Conservation (phyloP, 2,329 filamentous ascomycete genomes). For the Venturia effusa region DNA sequence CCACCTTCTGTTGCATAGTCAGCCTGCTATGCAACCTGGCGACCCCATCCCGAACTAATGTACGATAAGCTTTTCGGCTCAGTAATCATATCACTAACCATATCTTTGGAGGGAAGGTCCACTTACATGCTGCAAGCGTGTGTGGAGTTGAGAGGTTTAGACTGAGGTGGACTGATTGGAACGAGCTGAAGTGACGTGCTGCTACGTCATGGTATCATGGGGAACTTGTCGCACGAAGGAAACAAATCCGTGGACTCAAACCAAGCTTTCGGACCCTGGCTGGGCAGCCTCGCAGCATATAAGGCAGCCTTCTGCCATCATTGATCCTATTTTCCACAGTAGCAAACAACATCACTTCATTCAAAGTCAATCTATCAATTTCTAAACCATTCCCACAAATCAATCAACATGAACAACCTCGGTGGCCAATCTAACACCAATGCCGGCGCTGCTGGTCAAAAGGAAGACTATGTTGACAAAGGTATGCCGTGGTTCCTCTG, state of each 20-base stretch:
- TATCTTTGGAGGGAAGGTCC: not conserved
- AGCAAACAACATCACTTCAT: not conserved
- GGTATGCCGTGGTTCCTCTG: not conserved
- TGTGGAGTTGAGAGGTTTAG: not conserved
- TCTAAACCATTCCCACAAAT: not conserved
- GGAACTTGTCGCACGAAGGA: not conserved
- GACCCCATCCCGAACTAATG: not conserved
- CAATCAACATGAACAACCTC: slow-evolving; percentile 9
- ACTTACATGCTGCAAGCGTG: not conserved
- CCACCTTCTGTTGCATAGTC: not conserved
- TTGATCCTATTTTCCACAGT: not conserved
- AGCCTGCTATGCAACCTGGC: not conserved
- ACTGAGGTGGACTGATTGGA: not conserved
- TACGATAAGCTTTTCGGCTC: not conserved
- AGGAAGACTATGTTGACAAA: slow-evolving; percentile 13
- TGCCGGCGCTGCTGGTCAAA: slow-evolving; percentile 7
- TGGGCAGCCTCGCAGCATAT: not conserved
- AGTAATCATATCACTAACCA: not conserved
- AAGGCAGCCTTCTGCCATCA: not conserved
- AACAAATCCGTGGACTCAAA: not conserved
- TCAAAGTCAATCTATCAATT: not conserved
- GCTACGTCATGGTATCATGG: not conserved
- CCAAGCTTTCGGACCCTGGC: slow-evolving; percentile 3
- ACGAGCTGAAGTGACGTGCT: not conserved
- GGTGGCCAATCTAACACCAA: slow-evolving; percentile 4